These are phyloP conservation scores for Lagenidium sp. DNA, from an alignment of 352 stramenopile genomes.

Conservation along the genomic window DNA sequence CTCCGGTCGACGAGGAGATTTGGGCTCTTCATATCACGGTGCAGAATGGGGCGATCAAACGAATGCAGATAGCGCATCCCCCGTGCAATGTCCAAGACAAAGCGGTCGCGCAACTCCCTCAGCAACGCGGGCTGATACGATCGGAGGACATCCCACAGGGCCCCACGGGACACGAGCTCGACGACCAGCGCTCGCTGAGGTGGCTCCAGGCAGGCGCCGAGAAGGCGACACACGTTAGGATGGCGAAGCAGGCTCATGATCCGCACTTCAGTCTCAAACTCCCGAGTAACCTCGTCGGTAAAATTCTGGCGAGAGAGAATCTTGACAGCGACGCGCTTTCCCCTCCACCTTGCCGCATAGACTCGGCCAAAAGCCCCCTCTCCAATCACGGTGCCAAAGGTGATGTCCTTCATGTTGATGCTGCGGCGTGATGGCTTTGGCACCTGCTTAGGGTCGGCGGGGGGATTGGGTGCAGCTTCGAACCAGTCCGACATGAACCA, in stretches of 20 bases:
- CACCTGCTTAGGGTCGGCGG: no score
- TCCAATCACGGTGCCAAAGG: constrained; percentile 47
- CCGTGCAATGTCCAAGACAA: constrained; percentile 63
- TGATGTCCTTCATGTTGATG: constrained; percentile 55
- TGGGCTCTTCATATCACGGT: constrained; percentile 87
- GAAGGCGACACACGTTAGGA: constrained; percentile 96
- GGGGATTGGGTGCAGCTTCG: constrained; percentile 19
- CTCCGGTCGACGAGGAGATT: constrained; percentile 83
- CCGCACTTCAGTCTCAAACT: constrained; percentile 77
- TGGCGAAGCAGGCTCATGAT: constrained; percentile 90
- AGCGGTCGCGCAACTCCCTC: constrained; percentile 34
- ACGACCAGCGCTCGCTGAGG: constrained; percentile 94
- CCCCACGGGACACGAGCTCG: constrained; percentile 89
- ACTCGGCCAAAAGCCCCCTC: constrained; percentile 79
- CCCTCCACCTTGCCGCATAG: constrained; percentile 51
- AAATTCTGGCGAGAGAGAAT: constrained; percentile 68
- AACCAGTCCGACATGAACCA: constrained; percentile 49
- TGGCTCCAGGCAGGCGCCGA: constrained; percentile 91
- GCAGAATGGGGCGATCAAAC: constrained; percentile 80
- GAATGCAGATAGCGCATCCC: constrained; percentile 87
- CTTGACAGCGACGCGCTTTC: constrained; percentile 57
- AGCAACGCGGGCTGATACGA: constrained; percentile 30
- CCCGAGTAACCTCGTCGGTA: constrained; percentile 46
- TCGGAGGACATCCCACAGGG: constrained; percentile 89
- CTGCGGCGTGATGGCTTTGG: no score